Evolutionary conservation across 371 early-diverging fungal genomes (phyloP), one percentile per base, ranked within the genome.

Genomic region (Apophysomyces variabilis): DNA sequence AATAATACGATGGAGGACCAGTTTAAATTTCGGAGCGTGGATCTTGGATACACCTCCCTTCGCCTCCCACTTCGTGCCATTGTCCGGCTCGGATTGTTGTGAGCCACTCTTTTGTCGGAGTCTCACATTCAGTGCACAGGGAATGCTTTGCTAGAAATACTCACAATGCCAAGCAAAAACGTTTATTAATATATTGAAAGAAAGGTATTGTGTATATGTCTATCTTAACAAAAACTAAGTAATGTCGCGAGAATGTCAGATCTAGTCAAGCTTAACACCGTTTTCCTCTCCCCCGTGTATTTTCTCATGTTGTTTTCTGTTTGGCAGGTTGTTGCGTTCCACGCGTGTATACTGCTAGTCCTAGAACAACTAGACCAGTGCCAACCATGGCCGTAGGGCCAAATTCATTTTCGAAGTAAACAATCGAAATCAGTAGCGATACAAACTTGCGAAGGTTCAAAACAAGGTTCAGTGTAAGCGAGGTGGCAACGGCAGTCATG

Each of bases 401-500:
- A 69, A 94, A 89, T 1, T 84, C 81, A 69, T 93, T 94, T 43
- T 90, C 80, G 73, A 96, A 96, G 38, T 92, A 83, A 35, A 91
- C n/a, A n/a, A 95, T 87, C 3, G 95, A 94, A 32, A 96, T 79
- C 35, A 93, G 66, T 38, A 96, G 74, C 32, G 92, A 91, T 0
- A 90, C 85, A 50, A 94, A 90, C 74, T 96, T 96, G 47, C 96
- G 88, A 13, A 96, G 65, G 58, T 91, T 94, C 18, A 96, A 82
- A 6, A 95, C 92, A 16, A 96, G 84, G 64, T 95, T 95, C 38
- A 96, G 74, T 0, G 95, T 94, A 8, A 96, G 75, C 5, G 95
- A 90, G 13, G 92, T 77, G 0, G 93, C 83, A 62, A 92, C 80
- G 0, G 92, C 86, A 2, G 91, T 90, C 75, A 96, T 81, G 14